Conservation (phyloP, 2,329 filamentous ascomycete genomes). For the Paraconiothyrium brasiliense region DNA sequence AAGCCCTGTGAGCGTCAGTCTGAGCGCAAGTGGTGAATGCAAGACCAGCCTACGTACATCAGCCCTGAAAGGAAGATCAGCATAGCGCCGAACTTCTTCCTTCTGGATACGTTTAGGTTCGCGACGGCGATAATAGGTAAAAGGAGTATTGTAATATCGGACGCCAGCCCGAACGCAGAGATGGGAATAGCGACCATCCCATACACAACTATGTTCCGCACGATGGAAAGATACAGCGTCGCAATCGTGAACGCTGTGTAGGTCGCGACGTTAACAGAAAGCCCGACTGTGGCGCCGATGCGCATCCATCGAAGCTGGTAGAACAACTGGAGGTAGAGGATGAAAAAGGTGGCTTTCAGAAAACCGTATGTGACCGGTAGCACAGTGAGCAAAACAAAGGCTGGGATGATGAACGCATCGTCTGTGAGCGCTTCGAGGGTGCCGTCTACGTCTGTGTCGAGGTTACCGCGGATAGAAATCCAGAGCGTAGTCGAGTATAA, state of each 20-base stretch:
- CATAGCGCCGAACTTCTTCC: conserved; percentile 16
- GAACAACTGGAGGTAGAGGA: conserved; percentile 25
- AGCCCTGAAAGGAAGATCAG: conserved; percentile 18
- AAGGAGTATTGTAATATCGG: conserved; percentile 17
- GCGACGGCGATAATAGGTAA: conserved; percentile 18
- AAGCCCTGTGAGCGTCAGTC: conserved; percentile 1
- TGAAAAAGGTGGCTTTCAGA: conserved; percentile 25
- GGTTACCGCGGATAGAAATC: background rate
- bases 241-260: conserved; percentile 10
- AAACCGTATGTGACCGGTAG: conserved; percentile 10
- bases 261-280: conserved; percentile 5
- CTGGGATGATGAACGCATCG: background rate
- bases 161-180: conserved; percentile 16
- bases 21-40: background rate
- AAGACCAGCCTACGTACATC: conserved; percentile 12
- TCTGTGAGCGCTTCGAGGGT: background rate
- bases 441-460: background rate
- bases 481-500: background rate
- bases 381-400: background rate
- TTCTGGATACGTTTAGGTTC: background rate
- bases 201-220: background rate
- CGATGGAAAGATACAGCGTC: conserved; percentile 1
- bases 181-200: conserved; percentile 6
- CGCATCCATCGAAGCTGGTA: conserved; percentile 18
- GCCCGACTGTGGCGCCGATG: conserved; percentile 14